Base-by-base conservation (phyloP, 1,139 yeast species). In the Wickerhamomyces sp. region DNA sequence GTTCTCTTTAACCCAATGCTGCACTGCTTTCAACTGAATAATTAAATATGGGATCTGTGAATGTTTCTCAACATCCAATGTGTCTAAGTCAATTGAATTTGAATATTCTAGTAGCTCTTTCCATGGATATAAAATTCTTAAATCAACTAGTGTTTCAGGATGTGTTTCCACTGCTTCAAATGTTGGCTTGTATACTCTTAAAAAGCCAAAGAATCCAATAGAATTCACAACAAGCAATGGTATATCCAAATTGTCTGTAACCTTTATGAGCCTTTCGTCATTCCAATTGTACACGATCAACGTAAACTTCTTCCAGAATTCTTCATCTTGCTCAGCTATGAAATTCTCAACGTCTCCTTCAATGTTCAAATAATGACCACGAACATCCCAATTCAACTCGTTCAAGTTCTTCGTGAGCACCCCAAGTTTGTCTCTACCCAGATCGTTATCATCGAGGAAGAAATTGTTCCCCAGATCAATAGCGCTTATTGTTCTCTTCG, bases 41-140 rank as follows among this genome's bases (percentile, higher is more conserved):
- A 85, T 70, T 16, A 82, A 68, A 50, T 73, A 87, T 1, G 97
- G 97, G 2, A 87, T 70, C 48, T 82, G 81, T 0, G 86, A 75
- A 40, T 77, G 75, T 15, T 74, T 78, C 4, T 66, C 64, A 27
- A 70, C 73, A 33, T 66, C 68, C 40, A 81, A 45, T 0, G 44
- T 29, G 2, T 63, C 64, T 16, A 83, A 51, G 31, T 78, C 72
- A 35, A 79, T 62, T 1, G 71, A 56, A 38, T 75, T 72, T 9
- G 75, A 68, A 48, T 68, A 78, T 0, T 59, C 59, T 28, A 59
- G 58, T n/a, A 89, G 60, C 46, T 83, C 87, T 0, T 67, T 62
- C 96, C 96, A 91, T 1, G 95, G 91, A 4, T 54, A 44, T 40
- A 80, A 82, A 5, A 89, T 61, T 33, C 96, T 63, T 37, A 89